Conservation (phyloP, 768 basidiomycete species). For the Podaxis sp. region DNA sequence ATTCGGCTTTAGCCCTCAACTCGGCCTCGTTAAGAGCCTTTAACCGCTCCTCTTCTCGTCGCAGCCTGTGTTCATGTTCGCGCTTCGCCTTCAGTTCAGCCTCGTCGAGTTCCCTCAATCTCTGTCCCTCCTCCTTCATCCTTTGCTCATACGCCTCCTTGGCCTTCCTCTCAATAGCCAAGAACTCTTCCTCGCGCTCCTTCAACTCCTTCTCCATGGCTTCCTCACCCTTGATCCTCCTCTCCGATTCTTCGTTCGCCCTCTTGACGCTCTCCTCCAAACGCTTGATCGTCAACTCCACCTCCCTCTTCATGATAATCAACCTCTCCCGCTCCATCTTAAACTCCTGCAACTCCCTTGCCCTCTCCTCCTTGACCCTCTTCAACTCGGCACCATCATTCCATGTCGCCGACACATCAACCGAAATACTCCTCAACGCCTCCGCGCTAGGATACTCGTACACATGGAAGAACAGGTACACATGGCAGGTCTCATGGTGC, state of each 20-base stretch:
- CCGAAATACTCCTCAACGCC: slow-evolving; percentile 8
- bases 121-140: slow-evolving; percentile 4
- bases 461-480: slow-evolving; percentile 13
- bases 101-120: slow-evolving; percentile 1
- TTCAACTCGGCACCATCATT: slow-evolving; percentile 5
- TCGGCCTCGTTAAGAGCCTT: slow-evolving; percentile 6
- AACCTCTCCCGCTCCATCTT: slow-evolving; percentile 9
- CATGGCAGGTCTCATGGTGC: not conserved
- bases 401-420: slow-evolving; percentile 12
- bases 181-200: slow-evolving; percentile 3
- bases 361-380: slow-evolving; percentile 2
- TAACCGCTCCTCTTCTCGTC: not conserved
- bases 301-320: slow-evolving; percentile 4
- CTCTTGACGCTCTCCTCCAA: slow-evolving; percentile 3
- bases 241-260: slow-evolving; percentile 1
- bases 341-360: not conserved
- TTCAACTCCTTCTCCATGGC: slow-evolving; percentile 1
- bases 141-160: slow-evolving; percentile 1
- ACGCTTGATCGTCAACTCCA: slow-evolving; percentile 2
- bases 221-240: not conserved
- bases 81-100: not conserved
- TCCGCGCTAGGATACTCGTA: slow-evolving; percentile 11
- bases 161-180: not conserved
- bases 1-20: not conserved
- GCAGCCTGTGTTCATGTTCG: not conserved